Conservation (phyloP, 179 eudicot species). For the Corrigiola litoralis region DNA sequence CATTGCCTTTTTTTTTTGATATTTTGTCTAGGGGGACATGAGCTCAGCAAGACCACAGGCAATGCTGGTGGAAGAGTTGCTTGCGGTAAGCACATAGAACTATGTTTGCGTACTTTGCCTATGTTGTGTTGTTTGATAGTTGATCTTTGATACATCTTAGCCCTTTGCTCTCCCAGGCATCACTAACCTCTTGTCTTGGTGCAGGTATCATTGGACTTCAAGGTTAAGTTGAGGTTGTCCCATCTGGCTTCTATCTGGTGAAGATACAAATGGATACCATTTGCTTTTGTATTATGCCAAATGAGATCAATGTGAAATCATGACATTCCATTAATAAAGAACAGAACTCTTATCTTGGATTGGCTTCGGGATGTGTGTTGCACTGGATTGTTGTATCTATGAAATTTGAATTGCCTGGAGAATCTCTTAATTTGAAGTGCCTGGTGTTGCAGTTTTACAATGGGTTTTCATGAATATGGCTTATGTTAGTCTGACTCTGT, state of each 20-base stretch:
- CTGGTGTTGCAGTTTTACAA: no score
- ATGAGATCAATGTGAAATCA: neutral
- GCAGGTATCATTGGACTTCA: slow-evolving; percentile 82
- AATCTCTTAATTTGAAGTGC: no score
- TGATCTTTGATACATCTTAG: neutral
- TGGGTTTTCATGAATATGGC: neutral
- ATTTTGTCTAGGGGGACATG: slow-evolving; percentile 64
- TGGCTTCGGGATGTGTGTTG: neutral
- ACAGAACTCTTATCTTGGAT: neutral
- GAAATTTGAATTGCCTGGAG: neutral
- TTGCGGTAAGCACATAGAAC: slow-evolving; percentile 48
- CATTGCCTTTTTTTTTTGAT: neutral
- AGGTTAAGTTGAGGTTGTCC: slow-evolving; percentile 26
- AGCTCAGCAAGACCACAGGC: slow-evolving; percentile 93
- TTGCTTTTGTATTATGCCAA: neutral
- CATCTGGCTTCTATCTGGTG: neutral
- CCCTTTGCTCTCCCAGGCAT: neutral
- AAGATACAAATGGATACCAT: neutral
- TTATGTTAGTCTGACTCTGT: no score
- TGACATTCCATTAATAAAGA: slow-evolving; percentile 11
- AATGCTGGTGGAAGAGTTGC: slow-evolving; percentile 91
- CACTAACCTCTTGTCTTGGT: slow-evolving; percentile 9
- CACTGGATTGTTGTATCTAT: neutral
- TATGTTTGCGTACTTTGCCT: neutral
- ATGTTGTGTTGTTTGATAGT: neutral